A percentile compares a stretch with the other conserved stretches of the same genome.
Conservation (phyloP, 805 yeast genomes). For the Torulaspora maleeae region DNA sequence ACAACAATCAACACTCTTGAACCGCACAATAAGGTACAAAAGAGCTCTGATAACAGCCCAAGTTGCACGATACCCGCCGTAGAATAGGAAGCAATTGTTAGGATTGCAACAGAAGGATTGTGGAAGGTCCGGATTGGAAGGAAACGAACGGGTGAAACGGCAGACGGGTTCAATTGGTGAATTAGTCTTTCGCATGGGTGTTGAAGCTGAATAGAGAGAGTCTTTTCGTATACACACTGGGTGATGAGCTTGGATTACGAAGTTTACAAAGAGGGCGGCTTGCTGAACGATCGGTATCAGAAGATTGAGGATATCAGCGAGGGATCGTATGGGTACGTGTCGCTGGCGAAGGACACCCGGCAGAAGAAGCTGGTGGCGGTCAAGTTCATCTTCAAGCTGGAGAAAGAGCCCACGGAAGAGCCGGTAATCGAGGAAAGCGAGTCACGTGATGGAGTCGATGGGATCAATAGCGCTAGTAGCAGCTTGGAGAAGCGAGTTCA, state of each 20-base stretch:
- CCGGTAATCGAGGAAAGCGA: slow-evolving; percentile 17
- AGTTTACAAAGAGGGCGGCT: slow-evolving; percentile 42
- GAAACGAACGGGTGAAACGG: too few relatives aligned
- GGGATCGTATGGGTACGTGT: slow-evolving; percentile 91
- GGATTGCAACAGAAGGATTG: too few relatives aligned
- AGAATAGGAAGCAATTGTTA: too few relatives aligned
- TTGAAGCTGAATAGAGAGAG: not conserved
- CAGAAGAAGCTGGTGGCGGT: slow-evolving; percentile 66
- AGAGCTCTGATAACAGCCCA: not conserved
- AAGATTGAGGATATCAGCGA: slow-evolving; percentile 75
- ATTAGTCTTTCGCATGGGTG: not conserved
- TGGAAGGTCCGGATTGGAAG: too few relatives aligned
- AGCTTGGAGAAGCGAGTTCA: slow-evolving; percentile 24
- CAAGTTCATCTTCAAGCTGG: slow-evolving; percentile 69
- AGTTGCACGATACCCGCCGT: not conserved
- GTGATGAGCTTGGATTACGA: slow-evolving; percentile 36
- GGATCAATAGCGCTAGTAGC: slow-evolving; percentile 15
- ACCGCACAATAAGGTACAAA: not conserved
- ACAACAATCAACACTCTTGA: not conserved
- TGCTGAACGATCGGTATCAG: slow-evolving; percentile 58
- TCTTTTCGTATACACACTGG: not conserved
- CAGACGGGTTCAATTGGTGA: not conserved
- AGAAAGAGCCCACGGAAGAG: slow-evolving; percentile 37
- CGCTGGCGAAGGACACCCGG: slow-evolving; percentile 68
- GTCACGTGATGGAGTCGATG: slow-evolving; percentile 10